These are phyloP conservation scores for Fusarium sp. DNA, from an alignment of 2,329 filamentous ascomycete genomes.

Conservation along the genomic window DNA sequence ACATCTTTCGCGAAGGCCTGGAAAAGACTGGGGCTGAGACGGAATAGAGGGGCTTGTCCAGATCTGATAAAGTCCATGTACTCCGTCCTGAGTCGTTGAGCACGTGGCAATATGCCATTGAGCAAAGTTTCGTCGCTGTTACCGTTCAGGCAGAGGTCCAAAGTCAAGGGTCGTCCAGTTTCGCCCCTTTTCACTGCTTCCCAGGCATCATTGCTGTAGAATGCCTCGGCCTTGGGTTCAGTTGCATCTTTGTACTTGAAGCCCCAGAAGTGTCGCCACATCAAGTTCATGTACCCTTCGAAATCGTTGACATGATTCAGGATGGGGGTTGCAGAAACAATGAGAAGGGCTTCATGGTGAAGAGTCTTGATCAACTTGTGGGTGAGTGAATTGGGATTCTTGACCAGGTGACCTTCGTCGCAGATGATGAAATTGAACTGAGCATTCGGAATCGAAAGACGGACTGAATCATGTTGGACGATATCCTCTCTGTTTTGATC, in stretches of 20 bases:
- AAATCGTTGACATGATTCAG: neutral
- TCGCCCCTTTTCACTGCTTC: neutral
- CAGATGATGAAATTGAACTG: neutral
- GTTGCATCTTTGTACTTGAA: neutral
- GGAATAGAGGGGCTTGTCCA: neutral
- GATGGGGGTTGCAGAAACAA: neutral
- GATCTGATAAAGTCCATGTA: neutral
- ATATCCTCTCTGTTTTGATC: accelerated
- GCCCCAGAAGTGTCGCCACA: neutral
- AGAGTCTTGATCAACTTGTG: neutral
- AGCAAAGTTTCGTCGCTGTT: neutral
- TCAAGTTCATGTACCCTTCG: neutral
- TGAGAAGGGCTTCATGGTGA: neutral
- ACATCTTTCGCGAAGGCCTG: neutral
- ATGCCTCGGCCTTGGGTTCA: neutral
- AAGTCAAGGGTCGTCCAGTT: neutral
- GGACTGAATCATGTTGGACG: neutral
- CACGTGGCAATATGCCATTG: neutral
- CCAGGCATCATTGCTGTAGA: neutral
- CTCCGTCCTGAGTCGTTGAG: neutral
- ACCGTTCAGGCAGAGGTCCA: neutral
- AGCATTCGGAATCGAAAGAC: neutral
- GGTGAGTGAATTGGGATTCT: neutral
- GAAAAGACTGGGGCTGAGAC: neutral
- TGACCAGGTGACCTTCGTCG: neutral